A percentile compares a stretch with the other conserved stretches of the same genome.
phyloP scores from a whole-genome alignment of 169 alveolate genomes.

The Amoebophrya sp. region DNA sequence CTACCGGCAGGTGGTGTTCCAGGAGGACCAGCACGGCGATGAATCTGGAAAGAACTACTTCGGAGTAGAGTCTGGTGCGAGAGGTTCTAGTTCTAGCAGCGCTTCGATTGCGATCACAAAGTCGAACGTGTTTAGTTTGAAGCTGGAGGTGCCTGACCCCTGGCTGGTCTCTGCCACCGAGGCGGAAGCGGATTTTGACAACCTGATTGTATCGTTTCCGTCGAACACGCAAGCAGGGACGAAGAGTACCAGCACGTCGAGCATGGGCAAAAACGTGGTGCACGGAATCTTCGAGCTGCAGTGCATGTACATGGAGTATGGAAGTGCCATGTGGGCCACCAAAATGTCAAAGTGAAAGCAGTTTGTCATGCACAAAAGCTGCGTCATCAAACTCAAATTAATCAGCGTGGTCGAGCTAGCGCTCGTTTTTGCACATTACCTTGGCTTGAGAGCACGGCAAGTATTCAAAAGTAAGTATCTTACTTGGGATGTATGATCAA shows the following conservation, averaged over 20 bases:
- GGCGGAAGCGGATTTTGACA: neutral
- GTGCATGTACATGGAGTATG: conserved; percentile 14
- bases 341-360: too few relatives aligned
- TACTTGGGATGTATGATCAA: too few relatives aligned
- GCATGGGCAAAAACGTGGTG: neutral
- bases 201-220: neutral
- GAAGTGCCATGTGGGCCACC: too few relatives aligned
- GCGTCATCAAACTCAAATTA: too few relatives aligned
- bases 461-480: too few relatives aligned
- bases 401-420: too few relatives aligned
- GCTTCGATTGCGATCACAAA: neutral
- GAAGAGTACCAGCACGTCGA: neutral
- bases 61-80: neutral
- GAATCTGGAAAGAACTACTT: neutral
- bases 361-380: too few relatives aligned
- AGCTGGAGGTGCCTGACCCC: neutral
- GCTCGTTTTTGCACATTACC: too few relatives aligned
- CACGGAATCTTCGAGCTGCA: neutral
- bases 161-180: neutral
- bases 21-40: neutral
- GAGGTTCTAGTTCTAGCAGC: neutral
- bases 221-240: neutral
- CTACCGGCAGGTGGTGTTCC: neutral
- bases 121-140: neutral
- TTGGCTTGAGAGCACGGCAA: too few relatives aligned